Conservation (phyloP, 768 basidiomycete species). For the Lactifluus hygrophoroides region DNA sequence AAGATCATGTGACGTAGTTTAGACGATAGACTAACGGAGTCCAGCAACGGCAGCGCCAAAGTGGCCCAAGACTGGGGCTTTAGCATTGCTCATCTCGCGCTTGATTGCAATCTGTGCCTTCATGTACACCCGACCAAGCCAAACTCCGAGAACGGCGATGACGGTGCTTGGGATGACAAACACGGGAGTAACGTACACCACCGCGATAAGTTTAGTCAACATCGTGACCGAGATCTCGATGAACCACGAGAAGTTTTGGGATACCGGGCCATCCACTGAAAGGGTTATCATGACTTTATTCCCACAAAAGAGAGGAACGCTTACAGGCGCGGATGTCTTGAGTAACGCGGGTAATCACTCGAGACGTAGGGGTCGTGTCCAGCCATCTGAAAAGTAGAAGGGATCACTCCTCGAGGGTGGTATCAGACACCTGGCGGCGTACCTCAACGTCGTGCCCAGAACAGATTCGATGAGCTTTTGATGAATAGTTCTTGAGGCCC, state of each 20-base stretch:
- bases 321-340: constrained; percentile 45
- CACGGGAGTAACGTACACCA: constrained; percentile 32
- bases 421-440: constrained; percentile 27
- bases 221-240: constrained; percentile 29
- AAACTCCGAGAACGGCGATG: constrained; percentile 32
- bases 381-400: constrained; percentile 32
- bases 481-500: constrained; percentile 51
- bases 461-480: constrained; percentile 42
- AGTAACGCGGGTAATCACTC: constrained; percentile 58
- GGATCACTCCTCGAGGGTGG: not conserved
- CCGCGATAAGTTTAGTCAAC: constrained; percentile 31
- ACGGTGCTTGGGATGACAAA: constrained; percentile 34
- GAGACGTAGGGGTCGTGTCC: constrained; percentile 43
- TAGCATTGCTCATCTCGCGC: constrained; percentile 45
- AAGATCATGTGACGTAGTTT: not conserved
- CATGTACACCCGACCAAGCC: constrained; percentile 44
- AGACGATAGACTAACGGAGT: constrained; percentile 27
- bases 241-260: constrained; percentile 23
- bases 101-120: constrained; percentile 48
- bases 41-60: constrained; percentile 48
- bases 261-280: constrained; percentile 31
- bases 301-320: not conserved
- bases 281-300: not conserved
- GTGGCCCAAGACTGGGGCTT: constrained; percentile 42
- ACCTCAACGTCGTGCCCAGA: constrained; percentile 54